phyloP scores from a whole-genome alignment of 129 eudicot genomes.

The Escallonia herrerae region DNA sequence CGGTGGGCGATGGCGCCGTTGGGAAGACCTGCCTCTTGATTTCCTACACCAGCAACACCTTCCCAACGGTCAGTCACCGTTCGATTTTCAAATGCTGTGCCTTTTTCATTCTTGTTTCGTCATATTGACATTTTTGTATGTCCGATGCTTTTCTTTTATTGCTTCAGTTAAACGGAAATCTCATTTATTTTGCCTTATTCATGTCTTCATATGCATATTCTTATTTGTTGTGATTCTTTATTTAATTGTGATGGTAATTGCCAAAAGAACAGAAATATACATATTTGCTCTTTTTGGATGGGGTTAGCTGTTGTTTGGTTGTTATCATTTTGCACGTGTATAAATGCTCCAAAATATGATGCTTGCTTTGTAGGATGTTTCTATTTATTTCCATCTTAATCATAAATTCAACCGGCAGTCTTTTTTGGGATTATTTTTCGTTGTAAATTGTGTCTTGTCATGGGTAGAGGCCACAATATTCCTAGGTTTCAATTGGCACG shows the following conservation, averaged over 20 bases:
- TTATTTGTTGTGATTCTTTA: too few species aligned
- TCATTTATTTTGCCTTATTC: too few species aligned
- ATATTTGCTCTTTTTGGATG: too few species aligned
- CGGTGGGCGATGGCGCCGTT: constrained; percentile 98
- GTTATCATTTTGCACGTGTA: background rate
- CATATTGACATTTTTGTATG: background rate
- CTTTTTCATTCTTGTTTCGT: background rate
- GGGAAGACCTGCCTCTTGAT: constrained; percentile 96
- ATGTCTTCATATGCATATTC: too few species aligned
- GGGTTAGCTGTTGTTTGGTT: background rate
- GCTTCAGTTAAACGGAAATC: too few species aligned
- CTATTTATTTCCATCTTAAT: background rate
- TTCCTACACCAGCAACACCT: constrained; percentile 99
- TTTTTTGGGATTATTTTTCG: too few species aligned
- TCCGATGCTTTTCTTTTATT: too few species aligned
- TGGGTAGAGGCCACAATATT: background rate
- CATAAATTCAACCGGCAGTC: background rate
- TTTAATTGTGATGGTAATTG: too few species aligned
- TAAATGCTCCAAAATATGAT: background rate
- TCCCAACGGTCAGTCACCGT: constrained; percentile 82
- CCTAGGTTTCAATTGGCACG: background rate
- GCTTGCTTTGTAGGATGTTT: background rate
- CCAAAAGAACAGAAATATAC: too few species aligned
- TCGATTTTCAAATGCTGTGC: background rate
- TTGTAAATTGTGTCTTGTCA: background rate